These are phyloP conservation scores for Pascua sp. DNA, from an alignment of 1,284 basidiomycete genomes.

Conservation along the genomic window DNA sequence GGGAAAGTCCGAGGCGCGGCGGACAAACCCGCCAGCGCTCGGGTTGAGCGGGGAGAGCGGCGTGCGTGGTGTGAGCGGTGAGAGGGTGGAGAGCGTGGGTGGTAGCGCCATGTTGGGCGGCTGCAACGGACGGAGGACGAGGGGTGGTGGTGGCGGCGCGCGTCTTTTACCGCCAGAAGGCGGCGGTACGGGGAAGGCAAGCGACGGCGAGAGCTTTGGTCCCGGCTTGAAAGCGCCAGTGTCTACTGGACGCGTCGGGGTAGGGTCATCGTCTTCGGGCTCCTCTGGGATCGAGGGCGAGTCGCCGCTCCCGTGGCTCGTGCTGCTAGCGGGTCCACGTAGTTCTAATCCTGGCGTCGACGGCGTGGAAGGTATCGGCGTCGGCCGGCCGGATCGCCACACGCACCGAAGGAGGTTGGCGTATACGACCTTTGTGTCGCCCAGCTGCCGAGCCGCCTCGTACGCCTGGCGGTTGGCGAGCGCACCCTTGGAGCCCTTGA, in stretches of 20 bases:
- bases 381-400: not conserved
- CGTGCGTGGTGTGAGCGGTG: not conserved
- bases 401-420: conserved; percentile 28
- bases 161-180: not conserved
- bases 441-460: conserved; percentile 39
- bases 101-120: not conserved
- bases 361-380: not conserved
- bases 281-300: conserved; percentile 16
- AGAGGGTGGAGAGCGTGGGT: not conserved
- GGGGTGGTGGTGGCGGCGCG: conserved; percentile 13
- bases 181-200: too few species aligned
- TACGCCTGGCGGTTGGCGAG: conserved; percentile 36
- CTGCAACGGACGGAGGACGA: not conserved
- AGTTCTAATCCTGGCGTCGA: too few species aligned
- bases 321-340: not conserved
- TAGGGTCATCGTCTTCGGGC: conserved; percentile 4
- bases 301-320: not conserved
- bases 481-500: conserved; percentile 36
- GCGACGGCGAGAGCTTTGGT: too few species aligned
- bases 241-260: too few species aligned
- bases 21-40: too few species aligned
- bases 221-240: too few species aligned
- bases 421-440: conserved; percentile 40
- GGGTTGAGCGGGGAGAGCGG: too few species aligned
- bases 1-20: too few species aligned